Base-by-base conservation (phyloP, 176 grass and related monocot genomes). In the Triticum dicoccoides region DNA sequence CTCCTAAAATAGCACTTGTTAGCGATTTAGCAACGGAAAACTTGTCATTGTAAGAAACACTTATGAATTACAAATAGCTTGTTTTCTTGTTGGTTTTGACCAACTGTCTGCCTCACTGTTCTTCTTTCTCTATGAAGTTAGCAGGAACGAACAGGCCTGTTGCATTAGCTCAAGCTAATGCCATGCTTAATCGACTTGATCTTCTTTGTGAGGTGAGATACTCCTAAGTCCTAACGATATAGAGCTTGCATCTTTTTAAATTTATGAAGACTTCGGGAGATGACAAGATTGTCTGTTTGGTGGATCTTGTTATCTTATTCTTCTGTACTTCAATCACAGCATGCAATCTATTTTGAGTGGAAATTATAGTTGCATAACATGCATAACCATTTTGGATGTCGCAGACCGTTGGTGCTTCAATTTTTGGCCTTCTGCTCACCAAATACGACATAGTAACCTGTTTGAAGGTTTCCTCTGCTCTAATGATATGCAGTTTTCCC, bases 141-240 rank as follows among this genome's bases (percentile, higher is more conserved):
- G 97, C 94, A 92, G 94, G 97, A 83, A 85, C 90, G 87, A 92
- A 92, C 82, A 98, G 93, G 72, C 92, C 90, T 2, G 92, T 98
- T 84, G 97, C 97, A 73, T 84, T 98, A 77, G 94, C 97, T 56
- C 94, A 98, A 92, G 97, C 97, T 76, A 98, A 98, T 66, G 92
- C 97, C 23, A 75, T 94, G 63, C 94, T 98, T 79, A 92, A 95
- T 89, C 90, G 97, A 64, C 80, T 96, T 82, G 97, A 98, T 92
- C 97, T 96, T 86, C 23, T 94, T 80, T 94, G 89, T 69, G 97
- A 96, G 94, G 97, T 96, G 63, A 76, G 83, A 68, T 80, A 25
- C 18, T 77, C 67, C 18, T 79, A 45, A 20, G n/a, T 77, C 67
- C n/a, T 79, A n/a, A 61, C 71, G 14, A 65, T 77, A 34, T 78